Base-by-base conservation (phyloP, 2,329 filamentous ascomycete genomes). In the Curvularia sp. region DNA sequence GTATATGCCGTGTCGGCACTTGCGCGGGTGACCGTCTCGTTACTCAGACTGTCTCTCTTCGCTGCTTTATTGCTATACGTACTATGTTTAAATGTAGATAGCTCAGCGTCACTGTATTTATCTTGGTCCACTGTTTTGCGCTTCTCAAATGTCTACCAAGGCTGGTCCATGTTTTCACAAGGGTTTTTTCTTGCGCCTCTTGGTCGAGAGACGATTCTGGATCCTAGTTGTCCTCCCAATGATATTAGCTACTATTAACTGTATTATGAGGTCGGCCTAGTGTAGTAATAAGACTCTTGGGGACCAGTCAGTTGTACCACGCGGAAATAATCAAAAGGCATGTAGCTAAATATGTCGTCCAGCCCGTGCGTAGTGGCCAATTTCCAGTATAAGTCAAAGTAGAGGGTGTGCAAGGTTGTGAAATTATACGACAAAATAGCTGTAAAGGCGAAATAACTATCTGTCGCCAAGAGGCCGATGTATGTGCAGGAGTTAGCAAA, bases 31-130 rank as follows among this genome's bases (percentile, higher is more conserved):
- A 46, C 25, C 8, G 15, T 43, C n/a, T 45, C 28, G n/a, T 50
- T 13, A 2, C 15, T 23, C 2, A 7, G n/a, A 10, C 5, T 0
- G 2, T 39, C 12, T 3, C 5, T 21, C 25, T 18, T 5, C 6
- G 2, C 15, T 10, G 30, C 39, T 55, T 46, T 47, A 23, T 46
- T 55, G 30, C 53, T 39, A 43, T 51, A 55, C 53, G 36, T 51
- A 55, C 53, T 47, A 51, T 32, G 47, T 55, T 8, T 39, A 39
- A 12, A 55, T 51, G 47, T 39, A 55, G 23, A 55, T 39, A 8
- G 32, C 47, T 47, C 8, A 5, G 39, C 13, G 6, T 4, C 19
- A 32, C 23, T 4, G 47, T 47, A 55, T 2, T 32, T 8, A 19
- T 23, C 30, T 38, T 28, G 23, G 5, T 38, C 39, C 4, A 43